phyloP scores from a whole-genome alignment of 1,284 basidiomycete genomes.

The Tetrapyrgos nigripes region DNA sequence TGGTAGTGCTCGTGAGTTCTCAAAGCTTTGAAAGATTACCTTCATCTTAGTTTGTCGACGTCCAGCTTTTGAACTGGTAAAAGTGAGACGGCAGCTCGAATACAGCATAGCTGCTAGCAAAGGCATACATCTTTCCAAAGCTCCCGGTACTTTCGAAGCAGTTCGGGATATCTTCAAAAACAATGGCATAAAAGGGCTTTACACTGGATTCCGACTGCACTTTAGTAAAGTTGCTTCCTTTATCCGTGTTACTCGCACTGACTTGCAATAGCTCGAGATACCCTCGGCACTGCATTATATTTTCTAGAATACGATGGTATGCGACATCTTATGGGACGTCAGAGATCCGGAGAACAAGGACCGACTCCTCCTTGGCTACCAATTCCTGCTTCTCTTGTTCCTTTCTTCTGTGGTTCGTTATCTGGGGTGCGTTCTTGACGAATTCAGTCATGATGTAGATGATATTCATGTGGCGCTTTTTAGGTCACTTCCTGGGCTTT shows the following conservation, averaged over 20 bases:
- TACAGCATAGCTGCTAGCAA: slow-evolving; percentile 89
- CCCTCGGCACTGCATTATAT: slow-evolving; percentile 83
- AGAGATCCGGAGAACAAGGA: slow-evolving; percentile 77
- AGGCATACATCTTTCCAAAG: slow-evolving; percentile 68
- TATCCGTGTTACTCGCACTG: neutral
- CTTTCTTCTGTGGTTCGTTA: slow-evolving; percentile 85
- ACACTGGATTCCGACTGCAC: slow-evolving; percentile 86
- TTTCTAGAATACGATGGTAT: slow-evolving; percentile 90
- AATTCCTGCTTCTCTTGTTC: slow-evolving; percentile 77
- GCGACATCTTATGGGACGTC: slow-evolving; percentile 77
- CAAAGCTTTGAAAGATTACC: slow-evolving; percentile 11
- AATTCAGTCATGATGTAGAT: neutral
- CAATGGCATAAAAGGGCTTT: slow-evolving; percentile 77
- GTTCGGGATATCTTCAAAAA: slow-evolving; percentile 71
- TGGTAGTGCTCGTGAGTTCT: slow-evolving; percentile 79
- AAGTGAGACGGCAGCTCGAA: slow-evolving; percentile 93
- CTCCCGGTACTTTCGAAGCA: slow-evolving; percentile 77
- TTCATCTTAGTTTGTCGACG: slow-evolving; percentile 15
- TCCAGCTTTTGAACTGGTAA: slow-evolving; percentile 93
- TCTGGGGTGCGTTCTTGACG: slow-evolving; percentile 62
- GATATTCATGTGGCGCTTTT: neutral
- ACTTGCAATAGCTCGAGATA: slow-evolving; percentile 71
- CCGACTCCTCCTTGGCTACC: slow-evolving; percentile 79
- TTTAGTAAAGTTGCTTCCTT: slow-evolving; percentile 56
- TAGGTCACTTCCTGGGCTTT: slow-evolving; percentile 78